These are phyloP conservation scores for Penicillium sp. DNA, from an alignment of 2,329 filamentous ascomycete genomes.

Conservation along the genomic window DNA sequence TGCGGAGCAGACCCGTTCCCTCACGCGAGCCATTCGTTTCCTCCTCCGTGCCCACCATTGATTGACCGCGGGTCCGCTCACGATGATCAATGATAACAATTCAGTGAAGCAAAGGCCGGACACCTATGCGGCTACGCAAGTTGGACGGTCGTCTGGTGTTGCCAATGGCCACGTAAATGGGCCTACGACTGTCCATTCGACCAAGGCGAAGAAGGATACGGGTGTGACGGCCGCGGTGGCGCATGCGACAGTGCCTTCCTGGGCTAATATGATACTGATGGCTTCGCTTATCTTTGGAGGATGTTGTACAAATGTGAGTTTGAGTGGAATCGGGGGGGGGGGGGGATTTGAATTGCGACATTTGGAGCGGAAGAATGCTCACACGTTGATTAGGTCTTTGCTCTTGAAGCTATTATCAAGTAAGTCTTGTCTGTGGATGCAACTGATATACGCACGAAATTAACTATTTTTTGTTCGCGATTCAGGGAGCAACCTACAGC, in stretches of 20 bases:
- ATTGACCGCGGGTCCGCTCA: slow-evolving; percentile 1
- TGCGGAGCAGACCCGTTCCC: slow-evolving; percentile 2
- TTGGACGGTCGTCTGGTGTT: not conserved
- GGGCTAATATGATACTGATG: slow-evolving; percentile 69
- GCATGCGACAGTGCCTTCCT: slow-evolving; percentile 56
- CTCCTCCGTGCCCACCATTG: not conserved
- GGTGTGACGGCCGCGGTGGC: slow-evolving; percentile 35
- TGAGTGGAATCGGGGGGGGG: slow-evolving; percentile 7
- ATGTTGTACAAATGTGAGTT: slow-evolving; percentile 85
- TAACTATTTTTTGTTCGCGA: not conserved
- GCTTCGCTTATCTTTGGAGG: slow-evolving; percentile 90
- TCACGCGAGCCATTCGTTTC: slow-evolving; percentile 1
- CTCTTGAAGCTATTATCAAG: slow-evolving; percentile 93
- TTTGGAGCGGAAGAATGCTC: slow-evolving; percentile 23
- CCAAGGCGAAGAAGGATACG: slow-evolving; percentile 14
- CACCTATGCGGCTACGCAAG: slow-evolving; percentile 3
- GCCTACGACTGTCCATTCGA: not conserved
- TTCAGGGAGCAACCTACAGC: slow-evolving; percentile 75
- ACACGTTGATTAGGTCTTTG: slow-evolving; percentile 71
- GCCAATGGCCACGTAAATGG: slow-evolving; percentile 1
- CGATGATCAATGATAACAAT: slow-evolving; percentile 25
- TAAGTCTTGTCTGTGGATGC: slow-evolving; percentile 52
- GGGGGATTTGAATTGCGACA: not conserved
- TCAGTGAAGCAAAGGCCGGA: slow-evolving; percentile 14
- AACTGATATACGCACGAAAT: not conserved